Evolutionary conservation across 768 basidiomycete species (phyloP).

Genomic region (Tylopilus intermedius): DNA sequence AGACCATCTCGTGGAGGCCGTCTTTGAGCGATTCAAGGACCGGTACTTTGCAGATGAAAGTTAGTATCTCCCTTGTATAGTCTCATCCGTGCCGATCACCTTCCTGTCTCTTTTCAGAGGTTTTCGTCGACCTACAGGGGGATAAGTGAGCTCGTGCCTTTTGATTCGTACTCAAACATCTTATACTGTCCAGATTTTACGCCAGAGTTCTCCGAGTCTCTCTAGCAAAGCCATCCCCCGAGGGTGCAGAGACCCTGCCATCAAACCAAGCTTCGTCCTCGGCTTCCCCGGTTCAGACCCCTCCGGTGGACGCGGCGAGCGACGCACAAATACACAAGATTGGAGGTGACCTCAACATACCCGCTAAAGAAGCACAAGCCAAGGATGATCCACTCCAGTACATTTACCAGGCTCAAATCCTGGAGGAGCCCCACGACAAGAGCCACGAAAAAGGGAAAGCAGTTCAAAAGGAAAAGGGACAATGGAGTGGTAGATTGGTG

Average conservation of each 20-base stretch:
- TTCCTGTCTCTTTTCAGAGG: constrained; percentile 44
- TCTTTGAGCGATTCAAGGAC: constrained; percentile 95
- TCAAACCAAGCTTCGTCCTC: constrained; percentile 33
- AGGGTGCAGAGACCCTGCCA: constrained; percentile 33
- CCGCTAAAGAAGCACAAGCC: constrained; percentile 62
- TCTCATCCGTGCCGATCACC: constrained; percentile 14
- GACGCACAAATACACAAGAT: constrained; percentile 59
- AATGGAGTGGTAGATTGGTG: constrained; percentile 72
- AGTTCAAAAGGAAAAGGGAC: constrained; percentile 52
- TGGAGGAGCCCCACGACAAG: constrained; percentile 71
- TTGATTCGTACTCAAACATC: constrained; percentile 9
- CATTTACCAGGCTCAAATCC: constrained; percentile 82
- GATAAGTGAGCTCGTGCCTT: constrained; percentile 60
- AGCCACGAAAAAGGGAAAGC: constrained; percentile 56
- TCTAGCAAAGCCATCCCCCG: constrained; percentile 53
- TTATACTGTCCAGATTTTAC: constrained; percentile 55
- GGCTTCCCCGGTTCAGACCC: constrained; percentile 43
- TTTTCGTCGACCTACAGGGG: constrained; percentile 81
- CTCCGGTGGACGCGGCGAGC: constrained; percentile 42
- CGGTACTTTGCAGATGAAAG: constrained; percentile 90
- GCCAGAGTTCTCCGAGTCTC: constrained; percentile 77
- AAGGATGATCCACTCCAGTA: constrained; percentile 80
- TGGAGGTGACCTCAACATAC: constrained; percentile 73
- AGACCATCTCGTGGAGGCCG: constrained; percentile 90
- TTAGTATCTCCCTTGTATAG: constrained; percentile 39